Base-by-base conservation (phyloP, 148 eudicot species). In the Drosera capensis region DNA sequence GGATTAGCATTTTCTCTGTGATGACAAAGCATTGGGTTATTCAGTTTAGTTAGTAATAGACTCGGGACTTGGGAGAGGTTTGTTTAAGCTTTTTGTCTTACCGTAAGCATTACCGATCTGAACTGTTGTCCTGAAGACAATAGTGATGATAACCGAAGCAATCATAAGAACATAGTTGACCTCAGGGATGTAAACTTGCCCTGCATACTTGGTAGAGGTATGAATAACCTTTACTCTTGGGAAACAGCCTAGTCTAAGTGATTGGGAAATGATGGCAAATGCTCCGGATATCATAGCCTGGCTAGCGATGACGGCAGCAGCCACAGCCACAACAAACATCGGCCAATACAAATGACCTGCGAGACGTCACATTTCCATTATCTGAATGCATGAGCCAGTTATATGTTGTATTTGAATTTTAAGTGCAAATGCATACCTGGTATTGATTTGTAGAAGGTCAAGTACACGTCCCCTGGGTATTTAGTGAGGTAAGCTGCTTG, bases 161-260 rank as follows among this genome's bases (percentile, higher is more conserved):
- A 74, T 5, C 93, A 86, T 75, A 7, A 82, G 67, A 12, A 69
- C 21, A 66, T 68, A 81, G 49, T 81, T 81, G 41, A 86, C 45
- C 60, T 73, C 96, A 0, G 96, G 96, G 46, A 86, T 73, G 45
- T 86, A 86, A 38, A 86, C 77, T 35, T 86, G 96, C 31, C 96
- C 85, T 39, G 66, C 75, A 34, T 70, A 44, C 45, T 79, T 57
- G 4, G 67, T 43, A 2, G 96, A 86, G 9, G 94, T 86, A 49
- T 86, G 96, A 40, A 86, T 34, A 28, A 86, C 68, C 48, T 70
- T 75, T 8, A 86, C 81, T 54, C 77, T 45, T 0, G 96, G 93
- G 59, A 86, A 86, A 24, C 87, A 68, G 40, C 81, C 78, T 29
- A 81, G 51, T 7, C 72, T 76, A 19, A 65, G 48, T 25, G 84